These are phyloP conservation scores for Lasiodiplodia citricola DNA, from an alignment of 2,329 filamentous ascomycete species.

Conservation along the genomic window DNA sequence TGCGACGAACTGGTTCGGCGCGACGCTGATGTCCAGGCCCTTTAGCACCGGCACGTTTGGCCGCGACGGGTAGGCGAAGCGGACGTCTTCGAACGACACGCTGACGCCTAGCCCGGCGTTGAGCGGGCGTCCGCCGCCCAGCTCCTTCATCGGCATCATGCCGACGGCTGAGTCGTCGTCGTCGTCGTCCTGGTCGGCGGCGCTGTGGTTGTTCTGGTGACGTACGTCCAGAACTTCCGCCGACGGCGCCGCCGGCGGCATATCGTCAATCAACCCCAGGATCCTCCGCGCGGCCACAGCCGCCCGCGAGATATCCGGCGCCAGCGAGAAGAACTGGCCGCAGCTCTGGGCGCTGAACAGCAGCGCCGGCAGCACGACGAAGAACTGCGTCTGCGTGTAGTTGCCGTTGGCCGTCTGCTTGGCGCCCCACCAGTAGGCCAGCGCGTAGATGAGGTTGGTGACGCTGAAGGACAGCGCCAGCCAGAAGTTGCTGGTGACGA, in stretches of 20 bases:
- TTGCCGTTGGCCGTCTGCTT: conserved; percentile 12
- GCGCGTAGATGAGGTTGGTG: conserved; percentile 66
- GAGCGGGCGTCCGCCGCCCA: no score
- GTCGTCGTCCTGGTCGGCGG: no score
- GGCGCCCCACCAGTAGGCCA: conserved; percentile 74
- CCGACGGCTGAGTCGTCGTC: no score
- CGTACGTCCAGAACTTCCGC: neutral
- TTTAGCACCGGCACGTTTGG: conserved; percentile 90
- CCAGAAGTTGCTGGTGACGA: conserved; percentile 35
- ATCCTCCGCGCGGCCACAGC: neutral
- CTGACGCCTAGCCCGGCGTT: no score
- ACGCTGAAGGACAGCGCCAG: conserved; percentile 8
- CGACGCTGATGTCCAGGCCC: conserved; percentile 77
- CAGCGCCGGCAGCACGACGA: conserved; percentile 67
- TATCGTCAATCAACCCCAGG: conserved; percentile 4
- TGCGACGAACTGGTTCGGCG: conserved; percentile 89
- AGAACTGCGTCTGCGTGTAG: conserved; percentile 62
- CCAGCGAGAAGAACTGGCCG: conserved; percentile 70
- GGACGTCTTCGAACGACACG: conserved; percentile 70
- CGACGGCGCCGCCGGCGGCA: neutral
- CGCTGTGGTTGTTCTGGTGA: no score
- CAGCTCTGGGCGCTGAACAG: conserved; percentile 71
- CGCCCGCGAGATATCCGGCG: conserved; percentile 11
- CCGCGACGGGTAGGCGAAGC: conserved; percentile 92
- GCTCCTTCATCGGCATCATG: no score